phyloP scores from a whole-genome alignment of 2,329 filamentous ascomycete species.

The Rasamsonia emersonii region DNA sequence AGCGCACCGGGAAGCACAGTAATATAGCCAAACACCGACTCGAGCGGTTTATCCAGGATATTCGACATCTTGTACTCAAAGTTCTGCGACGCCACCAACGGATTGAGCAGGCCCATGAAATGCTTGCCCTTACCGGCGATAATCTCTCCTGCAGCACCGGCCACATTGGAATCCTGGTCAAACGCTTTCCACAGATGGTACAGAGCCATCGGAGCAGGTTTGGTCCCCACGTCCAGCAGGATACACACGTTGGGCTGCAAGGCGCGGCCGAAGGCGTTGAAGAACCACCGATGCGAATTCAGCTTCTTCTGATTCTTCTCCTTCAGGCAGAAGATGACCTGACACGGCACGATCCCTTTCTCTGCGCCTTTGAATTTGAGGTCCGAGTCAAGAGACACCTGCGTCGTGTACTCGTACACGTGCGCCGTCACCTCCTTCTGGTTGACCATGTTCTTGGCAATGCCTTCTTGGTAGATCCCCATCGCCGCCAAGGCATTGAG shows the following conservation, averaged over 20 bases:
- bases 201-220: constrained; percentile 78
- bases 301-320: constrained; percentile 97
- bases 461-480: constrained; percentile 96
- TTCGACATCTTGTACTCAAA: constrained; percentile 99
- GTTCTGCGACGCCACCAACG: constrained; percentile 91
- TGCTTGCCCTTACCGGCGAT: constrained; percentile 84
- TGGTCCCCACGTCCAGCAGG: constrained; percentile 89
- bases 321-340: constrained; percentile 97
- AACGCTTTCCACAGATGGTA: constrained; percentile 99
- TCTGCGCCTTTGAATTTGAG: constrained; percentile 98
- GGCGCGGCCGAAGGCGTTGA: constrained; percentile 91
- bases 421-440: constrained; percentile 90
- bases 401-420: constrained; percentile 97
- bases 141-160: constrained; percentile 94
- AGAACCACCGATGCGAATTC: constrained; percentile 98
- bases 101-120: constrained; percentile 78
- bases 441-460: constrained; percentile 98
- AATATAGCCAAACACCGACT: constrained; percentile 97
- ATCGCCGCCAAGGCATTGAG: constrained; percentile 91
- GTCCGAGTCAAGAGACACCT: constrained; percentile 89
- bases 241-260: constrained; percentile 96
- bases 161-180: constrained; percentile 94
- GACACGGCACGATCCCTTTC: constrained; percentile 95
- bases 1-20: constrained; percentile 92
- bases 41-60: constrained; percentile 92